Evolutionary conservation across 768 basidiomycete species (phyloP).

Genomic region (Russula ochroleuca): DNA sequence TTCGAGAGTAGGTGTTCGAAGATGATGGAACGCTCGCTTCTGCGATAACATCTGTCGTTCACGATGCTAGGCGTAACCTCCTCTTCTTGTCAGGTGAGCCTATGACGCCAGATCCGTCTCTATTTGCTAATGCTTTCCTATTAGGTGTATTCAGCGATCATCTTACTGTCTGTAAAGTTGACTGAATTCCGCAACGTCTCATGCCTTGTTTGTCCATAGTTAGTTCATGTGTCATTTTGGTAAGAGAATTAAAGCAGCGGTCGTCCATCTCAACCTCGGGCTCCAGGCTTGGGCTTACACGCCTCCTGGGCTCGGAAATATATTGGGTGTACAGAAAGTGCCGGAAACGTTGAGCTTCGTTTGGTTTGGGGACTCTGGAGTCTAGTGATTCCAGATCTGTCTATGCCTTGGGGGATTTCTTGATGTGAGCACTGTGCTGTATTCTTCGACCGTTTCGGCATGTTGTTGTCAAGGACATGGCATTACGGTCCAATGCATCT

Average conservation of each 20-base stretch:
- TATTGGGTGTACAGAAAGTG: not conserved
- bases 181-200: not conserved
- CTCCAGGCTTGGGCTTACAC: not conserved
- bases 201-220: no score
- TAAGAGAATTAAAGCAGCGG: no score
- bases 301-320: not conserved
- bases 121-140: not conserved
- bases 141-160: conserved; percentile 9
- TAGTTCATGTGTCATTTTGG: no score
- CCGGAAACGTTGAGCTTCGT: no score
- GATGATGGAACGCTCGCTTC: conserved; percentile 58
- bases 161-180: conserved; percentile 14
- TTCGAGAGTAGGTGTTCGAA: conserved; percentile 52
- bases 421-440: not conserved
- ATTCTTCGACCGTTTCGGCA: not conserved
- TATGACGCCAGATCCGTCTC: not conserved
- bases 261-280: not conserved
- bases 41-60: conserved; percentile 52
- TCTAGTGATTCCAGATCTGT: not conserved
- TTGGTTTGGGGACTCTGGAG: no score
- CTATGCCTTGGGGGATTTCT: not conserved
- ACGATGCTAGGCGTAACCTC: conserved; percentile 46
- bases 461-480: not conserved
- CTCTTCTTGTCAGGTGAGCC: conserved; percentile 58
- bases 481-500: no score